Base-by-base conservation (phyloP, 179 eudicot species). In the Vitellaria paradoxa region DNA sequence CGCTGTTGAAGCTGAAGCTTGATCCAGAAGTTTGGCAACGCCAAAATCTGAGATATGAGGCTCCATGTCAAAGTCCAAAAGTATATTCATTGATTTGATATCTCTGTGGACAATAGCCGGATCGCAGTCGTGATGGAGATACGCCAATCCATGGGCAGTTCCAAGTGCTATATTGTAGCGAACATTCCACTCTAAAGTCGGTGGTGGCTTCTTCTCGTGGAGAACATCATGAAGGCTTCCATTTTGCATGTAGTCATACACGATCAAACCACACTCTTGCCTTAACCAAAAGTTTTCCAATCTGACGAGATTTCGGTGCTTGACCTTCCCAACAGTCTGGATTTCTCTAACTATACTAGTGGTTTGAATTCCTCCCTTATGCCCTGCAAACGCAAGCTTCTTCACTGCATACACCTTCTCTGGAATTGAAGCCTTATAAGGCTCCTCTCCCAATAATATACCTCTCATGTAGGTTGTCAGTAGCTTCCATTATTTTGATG, bases 41-140 rank as follows among this genome's bases (percentile, higher is more conserved):
- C 99, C 99, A 56, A 93, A 95, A 81, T 95, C 99, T 40, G 97
- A 89, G 76, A 95, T 90, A 70, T 89, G 98, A 86, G 98, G 91
- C 78, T 90, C 97, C 89, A 95, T 78, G 1, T 95, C 91, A 13
- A 85, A 79, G 72, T 88, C 94, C 71, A 95, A 77, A 53, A 95
- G 89, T 26, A 95, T 91, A 75, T 95, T 95, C 82, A 76, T 90
- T 18, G 99, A 91, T 74, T 95, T 95, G 72, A 95, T 91, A 77
- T 95, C 97, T 3, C 93, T 88, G 84, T 91, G 99, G 76, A 95
- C 78, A 78, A 95, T 89, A 55, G 85, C 69, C 70, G 99, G 99
- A 79, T 84, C 84, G 83, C 91, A 85, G 73, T 95, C 97, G 52
- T 91, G 88, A 69, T 95, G 99, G 66, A 95, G 92, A 82, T 95